These are phyloP conservation scores for Elaphomyces granulatus DNA, from an alignment of 495 filamentous ascomycete genomes.

Conservation along the genomic window DNA sequence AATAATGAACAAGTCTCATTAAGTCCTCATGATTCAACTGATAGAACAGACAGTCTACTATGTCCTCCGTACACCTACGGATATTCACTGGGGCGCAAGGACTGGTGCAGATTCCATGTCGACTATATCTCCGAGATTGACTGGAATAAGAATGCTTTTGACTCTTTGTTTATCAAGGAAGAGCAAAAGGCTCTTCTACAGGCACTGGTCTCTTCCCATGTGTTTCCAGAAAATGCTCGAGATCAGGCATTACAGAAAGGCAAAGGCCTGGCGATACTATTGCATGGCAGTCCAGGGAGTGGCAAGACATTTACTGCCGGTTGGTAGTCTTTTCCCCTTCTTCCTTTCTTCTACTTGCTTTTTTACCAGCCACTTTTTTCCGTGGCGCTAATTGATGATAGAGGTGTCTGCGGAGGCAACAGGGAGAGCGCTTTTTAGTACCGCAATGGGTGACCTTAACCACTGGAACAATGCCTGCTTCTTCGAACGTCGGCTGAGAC, in stretches of 20 bases:
- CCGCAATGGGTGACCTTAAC: constrained; percentile 34
- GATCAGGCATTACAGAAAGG: constrained; percentile 41
- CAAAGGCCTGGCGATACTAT: constrained; percentile 43
- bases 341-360: no score
- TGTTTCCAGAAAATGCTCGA: constrained; percentile 15
- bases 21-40: background rate
- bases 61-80: background rate
- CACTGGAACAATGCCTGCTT: constrained; percentile 34
- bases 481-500: constrained; percentile 36
- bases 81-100: background rate
- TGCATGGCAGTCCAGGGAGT: constrained; percentile 42
- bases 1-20: background rate
- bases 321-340: no score
- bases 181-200: constrained; percentile 39
- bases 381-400: no score
- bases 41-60: background rate
- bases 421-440: constrained; percentile 36
- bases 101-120: constrained; percentile 4
- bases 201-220: constrained; percentile 33
- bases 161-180: constrained; percentile 36
- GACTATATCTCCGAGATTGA: constrained; percentile 25
- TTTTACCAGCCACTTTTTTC: no score
- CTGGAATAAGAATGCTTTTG: constrained; percentile 41
- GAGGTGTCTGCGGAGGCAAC: constrained; percentile 38
- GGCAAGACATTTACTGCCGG: constrained; percentile 49